Base-by-base conservation (phyloP, 148 eudicot species). In the Suaeda aralocaspica region DNA sequence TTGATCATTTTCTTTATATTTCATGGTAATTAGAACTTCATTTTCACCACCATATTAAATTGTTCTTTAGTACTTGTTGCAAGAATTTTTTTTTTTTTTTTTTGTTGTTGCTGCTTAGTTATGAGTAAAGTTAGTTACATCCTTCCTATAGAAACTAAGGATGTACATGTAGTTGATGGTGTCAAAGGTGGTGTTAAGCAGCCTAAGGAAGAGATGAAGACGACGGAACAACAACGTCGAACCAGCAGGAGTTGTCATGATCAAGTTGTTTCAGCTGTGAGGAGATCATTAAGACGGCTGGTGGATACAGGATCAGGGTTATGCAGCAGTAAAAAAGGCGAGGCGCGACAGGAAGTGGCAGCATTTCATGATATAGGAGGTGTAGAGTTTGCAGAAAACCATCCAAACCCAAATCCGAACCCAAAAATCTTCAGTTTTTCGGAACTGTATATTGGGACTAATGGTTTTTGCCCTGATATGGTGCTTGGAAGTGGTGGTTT, bases 401-500 rank as follows among this genome's bases (percentile, higher is more conserved):
- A 71, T 30, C 70, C 69, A 24, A 72, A 72, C 67, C 46, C 46
- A 6, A 88, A 78, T 62, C 29, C 44, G 11, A 69, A 72, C 34
- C 96, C 99, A 0, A 86, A 89, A 75, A 84, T 88, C 4, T 94
- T 89, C 73, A 86, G 91, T 74, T 94, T 87, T 25, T 79, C 99
- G 0, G 99, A 94, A 88, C 92, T 94, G 3, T 94, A 87, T 44
- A 82, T 94, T 16, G 99, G 96, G 65, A 85, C 91, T 1, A 82
- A 82, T 10, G 97, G 97, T 25, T 91, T 94, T 64, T 82, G 84
- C 51, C 71, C 78, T 26, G 77, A 76, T 10, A 84, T 84, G 58
- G 41, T 91, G 5, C 85, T 94, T 2, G 99, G 99, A 6, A 91
- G 93, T 60, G 99, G 99, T 13, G 99, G 97, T 4, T 94, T 94